Conservation (phyloP, 2,329 filamentous ascomycete genomes). For the Epichloe sibirici region DNA sequence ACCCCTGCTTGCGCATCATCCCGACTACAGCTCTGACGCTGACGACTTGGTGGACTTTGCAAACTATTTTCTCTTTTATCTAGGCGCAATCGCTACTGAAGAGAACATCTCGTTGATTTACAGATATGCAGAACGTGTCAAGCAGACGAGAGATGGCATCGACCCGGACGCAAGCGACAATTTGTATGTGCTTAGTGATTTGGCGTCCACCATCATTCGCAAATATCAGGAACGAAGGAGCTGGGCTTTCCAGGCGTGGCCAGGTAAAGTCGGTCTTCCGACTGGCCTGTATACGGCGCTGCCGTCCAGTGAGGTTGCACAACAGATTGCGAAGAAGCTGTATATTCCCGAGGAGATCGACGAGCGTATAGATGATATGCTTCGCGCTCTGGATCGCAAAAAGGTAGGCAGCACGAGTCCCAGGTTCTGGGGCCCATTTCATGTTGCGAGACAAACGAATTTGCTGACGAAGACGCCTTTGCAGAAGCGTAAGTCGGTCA, state of each 20-base stretch:
- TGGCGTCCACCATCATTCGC: conserved; percentile 70
- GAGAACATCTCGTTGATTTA: conserved; percentile 81
- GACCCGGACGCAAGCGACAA: conserved; percentile 54
- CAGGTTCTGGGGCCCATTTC: too few species aligned
- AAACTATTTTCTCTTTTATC: conserved; percentile 81
- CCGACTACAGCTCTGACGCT: conserved; percentile 61
- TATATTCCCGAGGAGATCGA: conserved; percentile 69
- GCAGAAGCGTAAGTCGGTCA: conserved; percentile 45
- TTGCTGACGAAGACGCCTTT: conserved; percentile 13
- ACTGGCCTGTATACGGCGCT: conserved; percentile 65
- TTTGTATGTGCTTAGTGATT: conserved; percentile 77
- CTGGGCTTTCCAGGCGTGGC: conserved; percentile 76
- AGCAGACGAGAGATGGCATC: conserved; percentile 76
- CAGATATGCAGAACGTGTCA: conserved; percentile 84
- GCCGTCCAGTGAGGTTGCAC: conserved; percentile 63
- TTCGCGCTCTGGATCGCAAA: conserved; percentile 57
- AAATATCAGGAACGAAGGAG: conserved; percentile 77
- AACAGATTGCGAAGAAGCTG: conserved; percentile 75
- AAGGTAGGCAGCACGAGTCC: conserved; percentile 32
- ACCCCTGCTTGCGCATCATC: conserved; percentile 84
- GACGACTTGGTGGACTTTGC: conserved; percentile 70
- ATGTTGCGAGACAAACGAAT: too few species aligned
- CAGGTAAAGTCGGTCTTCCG: conserved; percentile 70
- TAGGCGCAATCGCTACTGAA: conserved; percentile 70
- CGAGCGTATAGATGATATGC: conserved; percentile 59